Evolutionary conservation across 1,284 basidiomycete genomes (phyloP).

Genomic region (Rhodotorula sp.): DNA sequence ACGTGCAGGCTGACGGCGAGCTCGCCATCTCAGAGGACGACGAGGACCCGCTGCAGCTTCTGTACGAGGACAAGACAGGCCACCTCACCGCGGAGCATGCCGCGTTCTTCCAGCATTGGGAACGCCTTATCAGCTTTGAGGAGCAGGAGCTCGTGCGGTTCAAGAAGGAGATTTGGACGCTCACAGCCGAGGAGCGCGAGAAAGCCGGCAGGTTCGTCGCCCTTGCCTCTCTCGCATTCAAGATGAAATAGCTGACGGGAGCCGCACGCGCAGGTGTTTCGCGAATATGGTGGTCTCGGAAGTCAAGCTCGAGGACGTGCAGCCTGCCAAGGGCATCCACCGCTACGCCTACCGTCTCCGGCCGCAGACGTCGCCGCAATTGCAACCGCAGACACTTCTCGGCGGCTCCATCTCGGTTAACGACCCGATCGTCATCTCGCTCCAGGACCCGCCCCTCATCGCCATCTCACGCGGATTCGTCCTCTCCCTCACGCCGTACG

Average conservation of each 20-base stretch:
- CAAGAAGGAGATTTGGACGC: slow-evolving; percentile 90
- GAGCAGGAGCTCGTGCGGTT: slow-evolving; percentile 82
- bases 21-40: slow-evolving; percentile 50
- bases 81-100: slow-evolving; percentile 72
- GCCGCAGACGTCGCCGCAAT: not conserved
- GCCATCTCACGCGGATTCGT: slow-evolving; percentile 85
- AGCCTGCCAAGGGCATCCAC: slow-evolving; percentile 51
- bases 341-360: slow-evolving; percentile 66
- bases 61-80: slow-evolving; percentile 75
- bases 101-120: slow-evolving; percentile 89
- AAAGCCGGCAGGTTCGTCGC: slow-evolving; percentile 64
- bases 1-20: slow-evolving; percentile 68
- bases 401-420: slow-evolving; percentile 75
- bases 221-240: too few species aligned
- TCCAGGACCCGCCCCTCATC: slow-evolving; percentile 78
- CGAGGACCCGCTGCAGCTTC: slow-evolving; percentile 66
- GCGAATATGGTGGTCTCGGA: slow-evolving; percentile 68
- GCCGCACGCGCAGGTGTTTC: slow-evolving; percentile 58
- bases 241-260: not conserved
- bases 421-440: slow-evolving; percentile 77
- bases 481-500: slow-evolving; percentile 64
- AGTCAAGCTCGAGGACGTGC: slow-evolving; percentile 24
- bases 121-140: slow-evolving; percentile 79
- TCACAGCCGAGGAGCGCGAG: slow-evolving; percentile 77
- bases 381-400: slow-evolving; percentile 56